Evolutionary conservation across 2,329 filamentous ascomycete species (phyloP).

Genomic region (Penicillium capsulatum): DNA sequence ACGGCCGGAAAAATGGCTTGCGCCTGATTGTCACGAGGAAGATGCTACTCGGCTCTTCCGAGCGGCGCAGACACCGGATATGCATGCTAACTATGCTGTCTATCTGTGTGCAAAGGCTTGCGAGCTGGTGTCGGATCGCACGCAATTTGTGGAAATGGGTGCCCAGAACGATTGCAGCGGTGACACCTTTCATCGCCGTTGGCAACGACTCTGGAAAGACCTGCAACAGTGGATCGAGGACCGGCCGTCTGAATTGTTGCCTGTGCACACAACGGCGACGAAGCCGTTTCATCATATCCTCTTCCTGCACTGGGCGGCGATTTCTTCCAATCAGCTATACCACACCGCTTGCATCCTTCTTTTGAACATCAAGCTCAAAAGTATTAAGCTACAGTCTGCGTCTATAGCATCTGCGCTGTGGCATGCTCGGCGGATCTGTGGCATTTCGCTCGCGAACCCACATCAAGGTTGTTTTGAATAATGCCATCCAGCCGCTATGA

Average conservation of each 20-base stretch:
- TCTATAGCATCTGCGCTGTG: constrained; percentile 45
- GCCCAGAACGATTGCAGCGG: constrained; percentile 45
- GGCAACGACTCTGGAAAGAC: constrained; percentile 49
- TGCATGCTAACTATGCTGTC: constrained; percentile 58
- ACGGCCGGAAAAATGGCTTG: constrained; percentile 49
- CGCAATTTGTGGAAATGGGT: constrained; percentile 48
- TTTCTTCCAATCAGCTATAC: constrained; percentile 56
- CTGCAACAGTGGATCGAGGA: constrained; percentile 48
- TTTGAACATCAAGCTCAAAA: constrained; percentile 45
- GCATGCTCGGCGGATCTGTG: constrained; percentile 55
- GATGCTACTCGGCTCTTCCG: constrained; percentile 39
- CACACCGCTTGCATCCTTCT: constrained; percentile 55
- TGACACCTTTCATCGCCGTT: constrained; percentile 43
- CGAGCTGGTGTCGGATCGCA: constrained; percentile 50
- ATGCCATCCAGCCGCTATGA: constrained; percentile 57
- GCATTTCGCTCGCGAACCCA: constrained; percentile 54
- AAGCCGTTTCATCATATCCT: constrained; percentile 51
- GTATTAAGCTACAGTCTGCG: constrained; percentile 17
- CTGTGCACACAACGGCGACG: constrained; percentile 44
- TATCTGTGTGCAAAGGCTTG: constrained; percentile 53
- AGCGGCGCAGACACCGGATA: constrained; percentile 45
- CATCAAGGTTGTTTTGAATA: constrained; percentile 54
- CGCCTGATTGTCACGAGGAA: constrained; percentile 36
- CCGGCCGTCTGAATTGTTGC: constrained; percentile 47
- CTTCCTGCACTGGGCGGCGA: constrained; percentile 53